phyloP scores from a whole-genome alignment of 306 rosid species.

The Lithocarpus polystachyus region DNA sequence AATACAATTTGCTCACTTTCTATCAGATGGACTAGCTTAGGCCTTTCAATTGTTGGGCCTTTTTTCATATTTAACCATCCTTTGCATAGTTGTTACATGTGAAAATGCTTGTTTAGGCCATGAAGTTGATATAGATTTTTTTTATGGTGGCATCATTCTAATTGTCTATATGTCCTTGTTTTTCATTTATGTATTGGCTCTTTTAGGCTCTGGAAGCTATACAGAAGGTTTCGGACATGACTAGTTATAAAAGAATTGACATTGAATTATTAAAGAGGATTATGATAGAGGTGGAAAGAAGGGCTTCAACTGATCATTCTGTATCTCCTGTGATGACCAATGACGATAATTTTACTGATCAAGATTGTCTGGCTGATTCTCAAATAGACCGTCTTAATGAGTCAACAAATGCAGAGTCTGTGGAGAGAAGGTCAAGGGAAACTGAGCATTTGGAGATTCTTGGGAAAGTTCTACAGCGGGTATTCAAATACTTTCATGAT shows the following conservation, averaged over 20 bases:
- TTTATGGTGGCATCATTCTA: slow-evolving; percentile 15
- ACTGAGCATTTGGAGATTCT: slow-evolving; percentile 57
- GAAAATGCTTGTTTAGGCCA: neutral
- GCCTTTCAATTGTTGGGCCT: neutral
- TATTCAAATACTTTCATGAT: slow-evolving; percentile 7
- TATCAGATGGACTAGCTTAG: neutral
- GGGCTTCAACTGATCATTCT: slow-evolving; percentile 28
- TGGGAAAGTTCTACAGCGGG: slow-evolving; percentile 84
- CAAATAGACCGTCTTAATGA: slow-evolving; percentile 29
- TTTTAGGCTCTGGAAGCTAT: slow-evolving; percentile 81
- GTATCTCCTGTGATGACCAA: slow-evolving; percentile 31
- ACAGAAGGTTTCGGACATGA: slow-evolving; percentile 63
- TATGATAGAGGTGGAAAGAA: slow-evolving; percentile 59
- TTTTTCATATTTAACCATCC: neutral
- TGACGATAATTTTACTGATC: slow-evolving; percentile 16
- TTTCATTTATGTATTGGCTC: slow-evolving; percentile 14
- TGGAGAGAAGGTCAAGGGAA: slow-evolving; percentile 53
- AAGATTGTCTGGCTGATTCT: slow-evolving; percentile 24
- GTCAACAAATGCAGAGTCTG: slow-evolving; percentile 28
- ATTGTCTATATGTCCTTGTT: slow-evolving; percentile 17
- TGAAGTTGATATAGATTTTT: neutral
- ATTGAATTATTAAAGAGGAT: slow-evolving; percentile 61
- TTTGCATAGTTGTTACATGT: neutral
- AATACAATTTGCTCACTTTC: neutral
- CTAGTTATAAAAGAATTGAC: slow-evolving; percentile 63